These are phyloP conservation scores for Chaetomium strumarium DNA, from an alignment of 2,329 filamentous ascomycete genomes.

Conservation along the genomic window DNA sequence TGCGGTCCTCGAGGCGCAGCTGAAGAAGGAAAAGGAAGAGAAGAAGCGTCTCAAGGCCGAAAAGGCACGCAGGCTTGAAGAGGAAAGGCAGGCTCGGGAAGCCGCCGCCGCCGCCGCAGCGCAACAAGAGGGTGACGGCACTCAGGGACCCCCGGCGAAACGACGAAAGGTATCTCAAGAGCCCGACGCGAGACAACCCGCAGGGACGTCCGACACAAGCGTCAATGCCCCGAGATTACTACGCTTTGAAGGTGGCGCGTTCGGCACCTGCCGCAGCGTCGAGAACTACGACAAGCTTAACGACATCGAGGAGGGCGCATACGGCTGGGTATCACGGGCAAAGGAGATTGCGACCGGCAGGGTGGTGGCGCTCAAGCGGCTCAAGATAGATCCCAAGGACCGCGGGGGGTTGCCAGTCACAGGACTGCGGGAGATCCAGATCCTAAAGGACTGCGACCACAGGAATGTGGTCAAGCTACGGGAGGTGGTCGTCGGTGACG, in stretches of 20 bases:
- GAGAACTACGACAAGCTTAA: constrained; percentile 90
- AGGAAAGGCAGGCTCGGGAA: constrained; percentile 32
- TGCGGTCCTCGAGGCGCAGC: constrained; percentile 62
- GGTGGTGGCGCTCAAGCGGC: constrained; percentile 85
- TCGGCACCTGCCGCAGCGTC: constrained; percentile 68
- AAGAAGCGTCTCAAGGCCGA: constrained; percentile 80
- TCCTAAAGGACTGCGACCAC: constrained; percentile 73
- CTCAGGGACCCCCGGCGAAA: constrained; percentile 48
- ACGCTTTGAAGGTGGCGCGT: constrained; percentile 61
- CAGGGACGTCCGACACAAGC: constrained; percentile 24
- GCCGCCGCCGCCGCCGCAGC: constrained; percentile 31
- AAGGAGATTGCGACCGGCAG: constrained; percentile 66
- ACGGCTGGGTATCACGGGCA: constrained; percentile 88
- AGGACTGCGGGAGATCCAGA: constrained; percentile 88
- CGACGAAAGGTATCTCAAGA: constrained; percentile 55
- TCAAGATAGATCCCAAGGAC: constrained; percentile 81
- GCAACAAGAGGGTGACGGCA: constrained; percentile 22
- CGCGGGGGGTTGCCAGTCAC: constrained; percentile 77
- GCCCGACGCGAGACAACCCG: constrained; percentile 21
- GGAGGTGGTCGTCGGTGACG: constrained; percentile 76
- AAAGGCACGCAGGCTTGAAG: constrained; percentile 66
- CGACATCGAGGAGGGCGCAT: constrained; percentile 95
- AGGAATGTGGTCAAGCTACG: constrained; percentile 74
- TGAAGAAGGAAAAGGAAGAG: constrained; percentile 79
- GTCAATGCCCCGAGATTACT: constrained; percentile 51